Conservation (phyloP, 768 basidiomycete genomes). For the Suillus ampliporus region DNA sequence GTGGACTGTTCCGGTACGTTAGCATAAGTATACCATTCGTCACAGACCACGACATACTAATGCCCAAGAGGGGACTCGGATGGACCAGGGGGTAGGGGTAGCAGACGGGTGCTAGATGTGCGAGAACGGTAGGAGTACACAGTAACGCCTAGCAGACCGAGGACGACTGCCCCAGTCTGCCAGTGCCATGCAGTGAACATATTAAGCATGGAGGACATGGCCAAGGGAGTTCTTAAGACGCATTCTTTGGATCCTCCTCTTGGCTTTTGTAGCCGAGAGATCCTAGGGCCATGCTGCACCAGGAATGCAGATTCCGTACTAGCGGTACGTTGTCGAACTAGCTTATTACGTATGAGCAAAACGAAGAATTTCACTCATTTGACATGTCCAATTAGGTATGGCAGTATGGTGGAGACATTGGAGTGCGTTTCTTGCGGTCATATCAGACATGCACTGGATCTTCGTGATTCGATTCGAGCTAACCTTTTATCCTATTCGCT, state of each 20-base stretch:
- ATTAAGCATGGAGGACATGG: background rate
- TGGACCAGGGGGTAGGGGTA: slow-evolving; percentile 11
- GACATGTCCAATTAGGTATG: background rate
- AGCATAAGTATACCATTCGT: too few species aligned
- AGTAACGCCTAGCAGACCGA: background rate
- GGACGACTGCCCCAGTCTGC: background rate
- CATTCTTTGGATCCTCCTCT: background rate
- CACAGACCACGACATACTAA: slow-evolving; percentile 1
- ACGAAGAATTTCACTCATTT: background rate
- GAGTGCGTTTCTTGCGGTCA: too few species aligned
- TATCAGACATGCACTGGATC: too few species aligned
- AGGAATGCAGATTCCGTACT: too few species aligned
- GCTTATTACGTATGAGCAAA: background rate
- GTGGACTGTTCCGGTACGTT: background rate
- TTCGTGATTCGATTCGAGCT: background rate
- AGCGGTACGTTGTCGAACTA: too few species aligned
- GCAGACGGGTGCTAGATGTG: background rate
- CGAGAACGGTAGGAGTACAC: background rate
- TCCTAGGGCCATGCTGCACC: background rate
- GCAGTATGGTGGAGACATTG: too few species aligned
- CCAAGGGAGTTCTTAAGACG: too few species aligned
- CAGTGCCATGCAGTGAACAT: background rate
- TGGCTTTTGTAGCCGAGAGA: background rate
- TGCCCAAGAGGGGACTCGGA: slow-evolving; percentile 10
- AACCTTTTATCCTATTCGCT: background rate